Percentiles rank a stretch among this genome's conserved stretches.
These are phyloP conservation scores for Ceratobasidium sp. DNA, from an alignment of 1,284 basidiomycete species.

Conservation along the genomic window DNA sequence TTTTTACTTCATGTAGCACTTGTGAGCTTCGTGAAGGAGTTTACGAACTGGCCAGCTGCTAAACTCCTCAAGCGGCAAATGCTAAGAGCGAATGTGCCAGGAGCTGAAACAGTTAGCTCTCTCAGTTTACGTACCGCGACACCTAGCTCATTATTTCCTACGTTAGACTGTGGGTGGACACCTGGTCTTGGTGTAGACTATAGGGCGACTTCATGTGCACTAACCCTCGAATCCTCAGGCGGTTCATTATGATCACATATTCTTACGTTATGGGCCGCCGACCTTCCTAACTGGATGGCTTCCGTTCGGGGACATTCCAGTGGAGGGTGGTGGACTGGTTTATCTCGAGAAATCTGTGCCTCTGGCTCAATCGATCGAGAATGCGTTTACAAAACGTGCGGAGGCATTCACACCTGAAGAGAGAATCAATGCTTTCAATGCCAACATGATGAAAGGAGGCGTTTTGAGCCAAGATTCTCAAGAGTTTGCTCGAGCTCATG, in stretches of 20 bases:
- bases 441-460: slow-evolving; percentile 46
- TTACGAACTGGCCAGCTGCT: slow-evolving; percentile 4
- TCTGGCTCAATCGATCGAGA: slow-evolving; percentile 48
- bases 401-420: slow-evolving; percentile 46
- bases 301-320: slow-evolving; percentile 48
- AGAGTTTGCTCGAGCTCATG: slow-evolving; percentile 24
- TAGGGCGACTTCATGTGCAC: not conserved
- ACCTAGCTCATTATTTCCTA: not conserved
- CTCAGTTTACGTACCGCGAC: not conserved
- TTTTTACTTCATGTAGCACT: not conserved
- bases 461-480: slow-evolving; percentile 41
- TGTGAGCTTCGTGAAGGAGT: slow-evolving; percentile 9
- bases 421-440: slow-evolving; percentile 48
- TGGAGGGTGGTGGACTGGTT: slow-evolving; percentile 48
- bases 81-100: slow-evolving; percentile 23
- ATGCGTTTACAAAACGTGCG: slow-evolving; percentile 41
- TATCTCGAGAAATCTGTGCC: slow-evolving; percentile 48
- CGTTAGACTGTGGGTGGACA: too few species aligned
- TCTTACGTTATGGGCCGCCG: slow-evolving; percentile 47
- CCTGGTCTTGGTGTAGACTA: not conserved
- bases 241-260: slow-evolving; percentile 40
- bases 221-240: not conserved
- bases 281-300: slow-evolving; percentile 50
- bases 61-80: slow-evolving; percentile 22
- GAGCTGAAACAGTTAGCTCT: slow-evolving; percentile 11